Percentiles rank a stretch among this genome's conserved stretches.
These are phyloP conservation scores for Plasmodium gonderi DNA, from an alignment of 169 alveolate genomes.

Conservation along the genomic window DNA sequence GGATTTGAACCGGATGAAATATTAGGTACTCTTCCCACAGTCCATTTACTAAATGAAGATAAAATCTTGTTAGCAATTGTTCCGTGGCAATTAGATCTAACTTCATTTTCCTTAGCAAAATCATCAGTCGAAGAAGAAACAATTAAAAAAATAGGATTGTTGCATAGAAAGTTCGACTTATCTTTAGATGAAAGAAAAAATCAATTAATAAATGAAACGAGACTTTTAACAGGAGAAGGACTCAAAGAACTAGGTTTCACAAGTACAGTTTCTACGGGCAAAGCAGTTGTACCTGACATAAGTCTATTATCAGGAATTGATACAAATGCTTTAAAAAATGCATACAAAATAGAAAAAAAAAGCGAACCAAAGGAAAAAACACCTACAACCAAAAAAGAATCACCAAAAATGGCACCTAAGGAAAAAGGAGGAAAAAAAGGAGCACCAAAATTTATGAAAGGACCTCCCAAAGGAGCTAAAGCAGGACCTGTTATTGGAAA, in stretches of 20 bases:
- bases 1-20: constrained; percentile 44
- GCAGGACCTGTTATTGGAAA: constrained; percentile 77
- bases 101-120: constrained; percentile 72
- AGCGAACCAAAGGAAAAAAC: constrained; percentile 73
- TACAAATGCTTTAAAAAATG: constrained; percentile 76
- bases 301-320: constrained; percentile 77
- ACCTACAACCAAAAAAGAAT: constrained; percentile 64
- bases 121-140: constrained; percentile 74
- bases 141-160: constrained; percentile 47
- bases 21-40: constrained; percentile 64
- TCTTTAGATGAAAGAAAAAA: constrained; percentile 72
- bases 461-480: constrained; percentile 82
- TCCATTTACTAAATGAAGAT: constrained; percentile 46
- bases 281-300: not conserved
- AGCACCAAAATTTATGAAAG: constrained; percentile 80
- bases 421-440: constrained; percentile 78
- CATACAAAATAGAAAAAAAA: constrained; percentile 76
- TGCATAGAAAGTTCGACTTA: constrained; percentile 22
- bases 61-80: constrained; percentile 40
- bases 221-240: constrained; percentile 84
- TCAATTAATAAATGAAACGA: constrained; percentile 66
- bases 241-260: constrained; percentile 79
- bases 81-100: constrained; percentile 70
- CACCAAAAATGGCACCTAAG: constrained; percentile 73
- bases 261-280: constrained; percentile 36